Base-by-base conservation (phyloP, 768 basidiomycete genomes). In the Phylloporus sp. region DNA sequence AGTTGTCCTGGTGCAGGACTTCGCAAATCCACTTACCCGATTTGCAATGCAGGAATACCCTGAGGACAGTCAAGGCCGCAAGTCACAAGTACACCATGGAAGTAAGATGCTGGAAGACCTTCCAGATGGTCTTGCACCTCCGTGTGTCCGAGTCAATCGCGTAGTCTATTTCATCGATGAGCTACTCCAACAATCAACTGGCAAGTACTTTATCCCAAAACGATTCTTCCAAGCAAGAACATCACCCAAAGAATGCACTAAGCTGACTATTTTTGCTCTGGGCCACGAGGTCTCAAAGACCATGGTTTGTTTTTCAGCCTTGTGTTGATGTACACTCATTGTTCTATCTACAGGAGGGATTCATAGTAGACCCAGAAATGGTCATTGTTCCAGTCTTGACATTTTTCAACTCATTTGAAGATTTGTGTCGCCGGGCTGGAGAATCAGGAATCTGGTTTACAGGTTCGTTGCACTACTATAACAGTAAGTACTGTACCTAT, bases 51-150 rank as follows among this genome's bases (percentile, higher is more conserved):
- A 53, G 31, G 54, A 58, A 22, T 68, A 68, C 31, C 61, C 65
- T 0, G 52, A 63, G 36, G 58, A 66, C 28, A 48, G 51, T 1
- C 34, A 45, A 6, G 44, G 38, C 9, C 3, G 13, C 1, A 58
- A 65, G 42, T 57, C 46, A 0, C 52, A 68, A 38, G 56, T 62
- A 0, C 60, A 58, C 41, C 57, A 68, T 33, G 54, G 57, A 5
- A 42, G 38, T 1, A 68, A 69, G 18, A 66, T 66, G 65, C 52
- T 66, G 0, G 21, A 46, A 0, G 62, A 63, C 15, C 54, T 62
- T n/a, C 61, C 57, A 0, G 46, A 66, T 9, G 33, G 42, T 9
- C 28, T 63, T 24, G 46, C 55, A 1, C 60, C 60, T 4, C 67
- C 60, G 0, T 56, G 56, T 47, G 55, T 65, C n/a, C 44, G 38